phyloP scores from a whole-genome alignment of 805 yeast genomes.

The Kazachstania africana region DNA sequence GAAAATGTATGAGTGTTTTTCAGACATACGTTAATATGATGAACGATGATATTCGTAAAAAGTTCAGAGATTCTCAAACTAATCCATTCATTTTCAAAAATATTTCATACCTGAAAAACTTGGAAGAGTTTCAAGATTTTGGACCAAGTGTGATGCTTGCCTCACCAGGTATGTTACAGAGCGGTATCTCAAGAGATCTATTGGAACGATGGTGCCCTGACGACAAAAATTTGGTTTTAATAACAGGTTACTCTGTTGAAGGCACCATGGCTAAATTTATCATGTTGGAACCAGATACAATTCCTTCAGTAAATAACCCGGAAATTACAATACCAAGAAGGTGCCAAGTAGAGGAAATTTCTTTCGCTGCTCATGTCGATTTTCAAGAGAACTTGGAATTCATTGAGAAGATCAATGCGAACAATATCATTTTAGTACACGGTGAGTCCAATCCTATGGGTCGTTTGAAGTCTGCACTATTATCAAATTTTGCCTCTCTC shows the following conservation, averaged over 20 bases:
- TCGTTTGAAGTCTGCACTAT: conserved; percentile 79
- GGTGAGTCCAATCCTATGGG: conserved; percentile 99
- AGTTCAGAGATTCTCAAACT: conserved; percentile 62
- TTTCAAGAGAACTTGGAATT: conserved; percentile 86
- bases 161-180: conserved; percentile 96
- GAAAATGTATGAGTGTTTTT: conserved; percentile 93
- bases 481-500: conserved; percentile 71
- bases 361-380: conserved; percentile 99
- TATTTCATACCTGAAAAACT: conserved; percentile 63
- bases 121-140: conserved; percentile 81
- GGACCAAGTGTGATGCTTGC: conserved; percentile 96
- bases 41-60: conserved; percentile 79
- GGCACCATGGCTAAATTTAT: conserved; percentile 94
- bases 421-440: conserved; percentile 81
- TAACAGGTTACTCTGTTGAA: conserved; percentile 97
- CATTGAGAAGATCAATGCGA: conserved; percentile 79
- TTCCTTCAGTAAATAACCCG: conserved; percentile 72
- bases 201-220: conserved; percentile 97
- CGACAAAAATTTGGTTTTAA: conserved; percentile 70
- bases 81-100: conserved; percentile 89
- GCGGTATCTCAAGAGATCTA: conserved; percentile 84
- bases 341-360: conserved; percentile 78
- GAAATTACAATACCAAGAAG: conserved; percentile 81
- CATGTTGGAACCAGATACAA: conserved; percentile 80
- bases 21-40: conserved; percentile 95